These are phyloP conservation scores for Mycena belliarum DNA, from an alignment of 768 basidiomycete genomes.

Conservation along the genomic window DNA sequence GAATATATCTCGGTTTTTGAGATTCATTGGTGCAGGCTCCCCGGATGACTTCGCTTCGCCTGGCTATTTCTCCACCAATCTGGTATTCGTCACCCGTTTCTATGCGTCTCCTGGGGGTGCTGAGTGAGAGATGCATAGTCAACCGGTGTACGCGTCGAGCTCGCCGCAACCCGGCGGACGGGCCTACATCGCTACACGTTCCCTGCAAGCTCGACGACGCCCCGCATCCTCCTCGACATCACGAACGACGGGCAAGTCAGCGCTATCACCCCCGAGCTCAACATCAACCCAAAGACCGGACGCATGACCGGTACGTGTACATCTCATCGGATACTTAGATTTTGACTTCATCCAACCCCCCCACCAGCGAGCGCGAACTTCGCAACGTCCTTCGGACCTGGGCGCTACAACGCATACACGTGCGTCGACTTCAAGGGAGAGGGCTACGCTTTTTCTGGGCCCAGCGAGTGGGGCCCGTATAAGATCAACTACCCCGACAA, in stretches of 20 bases:
- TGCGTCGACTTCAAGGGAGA: slow-evolving; percentile 64
- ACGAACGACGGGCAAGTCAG: slow-evolving; percentile 63
- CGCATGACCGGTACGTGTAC: slow-evolving; percentile 43
- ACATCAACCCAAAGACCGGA: slow-evolving; percentile 48
- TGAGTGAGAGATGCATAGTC: slow-evolving; percentile 38
- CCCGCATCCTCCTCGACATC: slow-evolving; percentile 60
- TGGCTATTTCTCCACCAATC: slow-evolving; percentile 65
- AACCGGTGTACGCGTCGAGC: slow-evolving; percentile 56
- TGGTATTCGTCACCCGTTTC: slow-evolving; percentile 31
- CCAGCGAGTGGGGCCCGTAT: slow-evolving; percentile 59
- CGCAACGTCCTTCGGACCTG: slow-evolving; percentile 60
- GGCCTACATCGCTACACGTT: slow-evolving; percentile 64
- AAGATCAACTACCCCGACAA: slow-evolving; percentile 49
- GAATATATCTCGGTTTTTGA: too few relatives aligned
- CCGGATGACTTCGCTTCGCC: slow-evolving; percentile 65
- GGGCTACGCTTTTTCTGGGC: slow-evolving; percentile 45
- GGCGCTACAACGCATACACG: slow-evolving; percentile 56
- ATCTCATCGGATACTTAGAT: not conserved
- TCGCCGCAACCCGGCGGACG: slow-evolving; percentile 59
- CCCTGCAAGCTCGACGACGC: slow-evolving; percentile 45
- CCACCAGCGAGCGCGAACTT: slow-evolving; percentile 43
- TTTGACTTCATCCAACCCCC: slow-evolving; percentile 24
- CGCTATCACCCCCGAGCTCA: slow-evolving; percentile 48
- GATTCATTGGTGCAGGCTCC: slow-evolving; percentile 35
- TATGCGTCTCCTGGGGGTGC: too few relatives aligned